A percentile compares a stretch with the other conserved stretches of the same genome.
phyloP scores from a whole-genome alignment of 2,329 filamentous ascomycete genomes.

The Ophiostoma sp. region DNA sequence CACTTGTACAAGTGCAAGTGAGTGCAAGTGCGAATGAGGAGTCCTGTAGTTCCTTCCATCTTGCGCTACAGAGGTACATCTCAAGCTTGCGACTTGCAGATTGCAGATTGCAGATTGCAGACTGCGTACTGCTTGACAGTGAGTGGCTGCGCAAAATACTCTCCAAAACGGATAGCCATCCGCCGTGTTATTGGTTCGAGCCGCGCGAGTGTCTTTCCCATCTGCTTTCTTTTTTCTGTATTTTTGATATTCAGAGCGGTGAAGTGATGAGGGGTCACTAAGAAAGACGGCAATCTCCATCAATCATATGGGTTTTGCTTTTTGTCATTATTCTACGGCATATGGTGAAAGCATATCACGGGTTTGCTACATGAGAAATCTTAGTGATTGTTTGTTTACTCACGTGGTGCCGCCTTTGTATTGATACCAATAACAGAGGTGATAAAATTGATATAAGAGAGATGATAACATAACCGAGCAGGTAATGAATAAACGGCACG shows the following conservation, averaged over 20 bases:
- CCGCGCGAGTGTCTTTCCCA: background rate
- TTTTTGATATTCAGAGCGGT: background rate
- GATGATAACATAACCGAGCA: background rate
- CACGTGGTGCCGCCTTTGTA: background rate
- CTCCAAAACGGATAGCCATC: background rate
- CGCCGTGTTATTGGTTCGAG: slow-evolving; percentile 14
- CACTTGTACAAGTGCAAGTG: background rate
- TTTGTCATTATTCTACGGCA: too few species aligned
- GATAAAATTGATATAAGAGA: background rate
- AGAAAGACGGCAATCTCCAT: background rate
- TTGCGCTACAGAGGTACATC: background rate
- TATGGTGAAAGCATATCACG: background rate
- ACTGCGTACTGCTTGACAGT: background rate
- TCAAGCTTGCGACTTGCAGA: background rate
- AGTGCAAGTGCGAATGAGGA: background rate
- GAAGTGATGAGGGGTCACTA: background rate
- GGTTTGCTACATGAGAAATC: background rate
- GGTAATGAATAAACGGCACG: background rate
- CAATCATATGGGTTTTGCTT: too few species aligned
- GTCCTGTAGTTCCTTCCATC: background rate
- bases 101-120: background rate
- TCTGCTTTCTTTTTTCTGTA: background rate
- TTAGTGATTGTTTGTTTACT: background rate
- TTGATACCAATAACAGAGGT: too few species aligned
- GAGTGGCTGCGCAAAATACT: background rate